Base-by-base conservation (phyloP, 129 eudicot genomes). In the Lactuca saligna region DNA sequence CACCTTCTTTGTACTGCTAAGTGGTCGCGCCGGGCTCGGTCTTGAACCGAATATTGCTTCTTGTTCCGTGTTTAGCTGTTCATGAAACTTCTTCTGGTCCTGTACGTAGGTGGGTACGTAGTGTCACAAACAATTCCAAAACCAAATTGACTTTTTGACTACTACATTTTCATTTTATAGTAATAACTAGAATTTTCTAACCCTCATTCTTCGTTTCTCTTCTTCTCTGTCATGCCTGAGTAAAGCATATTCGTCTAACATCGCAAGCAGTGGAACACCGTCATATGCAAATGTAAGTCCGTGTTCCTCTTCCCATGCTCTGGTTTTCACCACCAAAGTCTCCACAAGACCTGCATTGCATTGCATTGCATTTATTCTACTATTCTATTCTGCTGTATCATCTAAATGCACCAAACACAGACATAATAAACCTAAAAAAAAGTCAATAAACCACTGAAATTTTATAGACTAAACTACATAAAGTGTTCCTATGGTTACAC, bases 191-290 rank as follows among this genome's bases (percentile, higher is more conserved):
- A 39, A 38, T 35, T 12, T 66, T 29, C 97, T 85, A 72, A 89
- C 99, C 92, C 79, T 85, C 86, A 87, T 66, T 75, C 96, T 94
- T 68, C 89, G 88, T 79, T 87, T 94, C 82, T 94, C 97, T 78
- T 94, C 99, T 79, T 94, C 99, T 83, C 97, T 82, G 60, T 94
- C 99, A 11, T 89, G 87, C 69, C 99, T 85, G 82, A 94, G 99
- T 82, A 85, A 78, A 38, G 82, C 84, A 61, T 94, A 94, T 80
- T 94, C 97, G 42, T 89, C 96, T 41, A 94, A 82, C 99, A 94
- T 94, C 17, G 95, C 99, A 69, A 94, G 99, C 16, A 94, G 90
- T 35, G 97, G 99, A 57, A 94, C 99, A 48, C 99, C 97, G 64
- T 94, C 99, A 73, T 94, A 94, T 41, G 88, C 75, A 65, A 94